These are phyloP conservation scores for Mariannaea sp. DNA, from an alignment of 2,329 filamentous ascomycete genomes.

Conservation along the genomic window DNA sequence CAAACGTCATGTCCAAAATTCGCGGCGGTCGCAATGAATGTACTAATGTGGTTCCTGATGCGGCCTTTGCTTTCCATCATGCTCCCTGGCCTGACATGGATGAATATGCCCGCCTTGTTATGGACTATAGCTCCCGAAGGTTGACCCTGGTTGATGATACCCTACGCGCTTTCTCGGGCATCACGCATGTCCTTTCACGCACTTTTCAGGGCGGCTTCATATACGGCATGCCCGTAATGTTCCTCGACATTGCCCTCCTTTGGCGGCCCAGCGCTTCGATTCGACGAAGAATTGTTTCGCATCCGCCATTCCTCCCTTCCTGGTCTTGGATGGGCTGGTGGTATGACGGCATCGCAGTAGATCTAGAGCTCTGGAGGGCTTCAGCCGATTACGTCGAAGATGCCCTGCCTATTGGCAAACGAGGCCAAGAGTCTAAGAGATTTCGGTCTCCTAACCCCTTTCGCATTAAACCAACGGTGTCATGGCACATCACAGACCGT, in stretches of 20 bases:
- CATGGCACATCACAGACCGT: constrained; percentile 49
- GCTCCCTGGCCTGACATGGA: constrained; percentile 52
- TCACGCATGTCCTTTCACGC: constrained; percentile 49
- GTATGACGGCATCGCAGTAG: constrained; percentile 50
- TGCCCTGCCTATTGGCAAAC: constrained; percentile 37
- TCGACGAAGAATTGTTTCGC: constrained; percentile 44
- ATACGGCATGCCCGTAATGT: constrained; percentile 53
- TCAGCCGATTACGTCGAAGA: constrained; percentile 51
- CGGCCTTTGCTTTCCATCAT: constrained; percentile 47
- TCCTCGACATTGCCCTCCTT: constrained; percentile 50
- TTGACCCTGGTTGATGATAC: constrained; percentile 50
- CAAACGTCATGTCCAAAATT: constrained; percentile 40
- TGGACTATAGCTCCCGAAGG: constrained; percentile 49
- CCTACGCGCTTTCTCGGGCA: constrained; percentile 48
- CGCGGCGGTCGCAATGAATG: constrained; percentile 43
- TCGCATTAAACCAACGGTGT: constrained; percentile 45
- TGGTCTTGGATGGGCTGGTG: constrained; percentile 57
- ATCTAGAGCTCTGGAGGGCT: constrained; percentile 49
- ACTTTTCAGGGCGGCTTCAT: constrained; percentile 50
- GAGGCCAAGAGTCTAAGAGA: constrained; percentile 41
- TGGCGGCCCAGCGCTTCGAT: constrained; percentile 52
- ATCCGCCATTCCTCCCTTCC: constrained; percentile 48
- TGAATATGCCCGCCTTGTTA: constrained; percentile 50
- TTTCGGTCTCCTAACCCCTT: constrained; percentile 46
- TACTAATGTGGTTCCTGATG: constrained; percentile 38